phyloP scores from a whole-genome alignment of 208 protist genomes.

The Lotmaria passim region DNA sequence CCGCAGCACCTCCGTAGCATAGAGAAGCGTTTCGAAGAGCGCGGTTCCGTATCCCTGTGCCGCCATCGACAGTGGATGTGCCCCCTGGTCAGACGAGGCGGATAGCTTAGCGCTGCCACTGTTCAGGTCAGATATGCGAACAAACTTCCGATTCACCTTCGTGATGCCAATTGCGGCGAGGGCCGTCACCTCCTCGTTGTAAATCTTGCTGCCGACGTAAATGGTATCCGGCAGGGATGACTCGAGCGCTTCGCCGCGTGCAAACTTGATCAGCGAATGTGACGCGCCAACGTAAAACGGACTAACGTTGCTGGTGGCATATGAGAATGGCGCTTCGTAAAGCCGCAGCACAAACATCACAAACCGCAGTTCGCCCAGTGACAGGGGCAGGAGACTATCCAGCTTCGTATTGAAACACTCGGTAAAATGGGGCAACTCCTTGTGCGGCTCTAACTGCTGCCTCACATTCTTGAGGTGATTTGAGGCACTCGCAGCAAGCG shows the following conservation, averaged over 20 bases:
- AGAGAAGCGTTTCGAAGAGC: conserved; percentile 49
- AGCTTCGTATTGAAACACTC: conserved; percentile 15
- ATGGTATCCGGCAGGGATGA: conserved; percentile 15
- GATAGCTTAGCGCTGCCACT: background rate
- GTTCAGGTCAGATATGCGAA: background rate
- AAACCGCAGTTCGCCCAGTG: conserved; percentile 24
- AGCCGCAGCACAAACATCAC: conserved; percentile 33
- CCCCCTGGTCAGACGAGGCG: background rate
- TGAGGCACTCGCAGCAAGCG: conserved; percentile 8
- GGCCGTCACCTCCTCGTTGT: conserved; percentile 17
- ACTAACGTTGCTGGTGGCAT: background rate
- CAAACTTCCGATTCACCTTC: conserved; percentile 17
- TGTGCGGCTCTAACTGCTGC: conserved; percentile 13
- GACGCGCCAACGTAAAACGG: conserved; percentile 4
- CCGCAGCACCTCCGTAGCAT: conserved; percentile 32
- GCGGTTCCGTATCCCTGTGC: conserved; percentile 40
- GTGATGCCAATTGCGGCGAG: conserved; percentile 33
- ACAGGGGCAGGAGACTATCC: conserved; percentile 24
- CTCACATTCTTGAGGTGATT: background rate
- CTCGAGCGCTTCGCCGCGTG: conserved; percentile 14
- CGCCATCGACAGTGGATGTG: background rate
- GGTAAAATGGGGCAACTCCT: conserved; percentile 17
- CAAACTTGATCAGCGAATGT: conserved; percentile 19
- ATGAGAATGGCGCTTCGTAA: background rate
- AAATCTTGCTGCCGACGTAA: conserved; percentile 16